These are phyloP conservation scores for Cyberlindnera saturnus DNA, from an alignment of 805 yeast genomes.

Conservation along the genomic window DNA sequence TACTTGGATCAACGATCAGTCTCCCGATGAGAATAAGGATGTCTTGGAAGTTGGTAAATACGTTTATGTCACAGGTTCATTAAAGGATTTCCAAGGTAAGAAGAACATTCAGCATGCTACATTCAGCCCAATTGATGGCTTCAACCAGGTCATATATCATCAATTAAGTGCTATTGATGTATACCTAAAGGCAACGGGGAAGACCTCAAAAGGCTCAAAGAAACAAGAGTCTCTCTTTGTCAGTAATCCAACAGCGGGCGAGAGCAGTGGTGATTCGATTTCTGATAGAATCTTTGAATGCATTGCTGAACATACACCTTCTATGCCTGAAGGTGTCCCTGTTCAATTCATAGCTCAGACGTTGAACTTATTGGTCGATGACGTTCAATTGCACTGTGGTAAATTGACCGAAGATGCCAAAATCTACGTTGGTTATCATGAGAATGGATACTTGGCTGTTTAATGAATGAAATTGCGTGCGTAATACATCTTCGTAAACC, in stretches of 20 bases:
- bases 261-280: constrained; percentile 23
- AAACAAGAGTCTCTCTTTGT: constrained; percentile 33
- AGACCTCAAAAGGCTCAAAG: constrained; percentile 10
- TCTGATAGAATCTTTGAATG: constrained; percentile 44
- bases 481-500: too few relatives aligned
- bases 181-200: constrained; percentile 52
- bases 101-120: constrained; percentile 60
- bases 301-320: constrained; percentile 42
- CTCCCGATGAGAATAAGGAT: constrained; percentile 27
- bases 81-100: constrained; percentile 56
- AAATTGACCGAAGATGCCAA: constrained; percentile 61
- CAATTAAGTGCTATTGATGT: constrained; percentile 55
- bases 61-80: constrained; percentile 51
- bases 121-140: constrained; percentile 51
- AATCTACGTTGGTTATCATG: constrained; percentile 66
- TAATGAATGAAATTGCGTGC: constrained; percentile 15
- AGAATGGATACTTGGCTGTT: constrained; percentile 51
- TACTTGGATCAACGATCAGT: constrained; percentile 50
- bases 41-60: constrained; percentile 44
- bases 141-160: constrained; percentile 65
- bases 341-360: constrained; percentile 53
- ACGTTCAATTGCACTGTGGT: constrained; percentile 44
- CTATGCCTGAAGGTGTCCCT: constrained; percentile 77
- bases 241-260: constrained; percentile 29
- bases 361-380: constrained; percentile 42